A percentile compares a stretch with the other conserved stretches of the same genome.
phyloP scores from a whole-genome alignment of 2,329 filamentous ascomycete species.

The Ceratocystis smalleyi region DNA sequence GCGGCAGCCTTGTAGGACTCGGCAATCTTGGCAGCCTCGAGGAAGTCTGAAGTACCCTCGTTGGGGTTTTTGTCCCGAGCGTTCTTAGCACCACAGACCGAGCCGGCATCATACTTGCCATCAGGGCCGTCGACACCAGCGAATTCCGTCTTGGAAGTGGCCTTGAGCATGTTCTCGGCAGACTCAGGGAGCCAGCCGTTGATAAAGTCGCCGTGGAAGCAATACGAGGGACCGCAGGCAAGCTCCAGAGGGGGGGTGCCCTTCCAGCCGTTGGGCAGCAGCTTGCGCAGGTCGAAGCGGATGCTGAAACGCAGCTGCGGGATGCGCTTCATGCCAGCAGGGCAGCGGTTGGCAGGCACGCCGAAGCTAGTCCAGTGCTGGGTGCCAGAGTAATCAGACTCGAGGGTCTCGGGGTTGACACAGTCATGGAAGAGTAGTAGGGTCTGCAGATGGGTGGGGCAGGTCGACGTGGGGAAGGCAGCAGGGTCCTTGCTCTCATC shows the following conservation, averaged over 20 bases:
- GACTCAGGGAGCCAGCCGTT: slow-evolving; percentile 31
- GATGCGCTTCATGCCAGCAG: slow-evolving; percentile 30
- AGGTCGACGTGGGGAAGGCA: slow-evolving; percentile 22
- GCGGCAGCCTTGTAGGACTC: background rate
- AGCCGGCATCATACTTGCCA: slow-evolving; percentile 22
- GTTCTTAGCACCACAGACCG: slow-evolving; percentile 1
- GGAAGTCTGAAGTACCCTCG: slow-evolving; percentile 10
- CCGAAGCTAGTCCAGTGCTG: slow-evolving; percentile 3
- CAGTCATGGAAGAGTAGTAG: slow-evolving; percentile 21
- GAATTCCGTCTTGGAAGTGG: slow-evolving; percentile 9
- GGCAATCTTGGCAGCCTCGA: background rate
- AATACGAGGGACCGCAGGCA: slow-evolving; percentile 28
- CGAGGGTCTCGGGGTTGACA: slow-evolving; percentile 19
- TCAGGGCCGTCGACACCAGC: slow-evolving; percentile 17
- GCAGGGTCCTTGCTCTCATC: slow-evolving; percentile 19
- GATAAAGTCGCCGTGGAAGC: slow-evolving; percentile 34
- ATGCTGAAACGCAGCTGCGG: slow-evolving; percentile 33
- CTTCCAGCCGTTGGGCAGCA: slow-evolving; percentile 30
- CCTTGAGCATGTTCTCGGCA: slow-evolving; percentile 19
- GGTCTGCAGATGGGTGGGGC: slow-evolving; percentile 23
- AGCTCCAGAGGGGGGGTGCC: slow-evolving; percentile 31
- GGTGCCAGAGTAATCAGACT: slow-evolving; percentile 19
- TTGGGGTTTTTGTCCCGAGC: slow-evolving; percentile 11
- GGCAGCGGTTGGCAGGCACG: slow-evolving; percentile 25
- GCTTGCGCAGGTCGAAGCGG: slow-evolving; percentile 31